Evolutionary conservation across 108 stramenopile genomes (phyloP), one percentile per base, ranked within the genome.

Genomic region (Chaetoceros tenuissimus): DNA sequence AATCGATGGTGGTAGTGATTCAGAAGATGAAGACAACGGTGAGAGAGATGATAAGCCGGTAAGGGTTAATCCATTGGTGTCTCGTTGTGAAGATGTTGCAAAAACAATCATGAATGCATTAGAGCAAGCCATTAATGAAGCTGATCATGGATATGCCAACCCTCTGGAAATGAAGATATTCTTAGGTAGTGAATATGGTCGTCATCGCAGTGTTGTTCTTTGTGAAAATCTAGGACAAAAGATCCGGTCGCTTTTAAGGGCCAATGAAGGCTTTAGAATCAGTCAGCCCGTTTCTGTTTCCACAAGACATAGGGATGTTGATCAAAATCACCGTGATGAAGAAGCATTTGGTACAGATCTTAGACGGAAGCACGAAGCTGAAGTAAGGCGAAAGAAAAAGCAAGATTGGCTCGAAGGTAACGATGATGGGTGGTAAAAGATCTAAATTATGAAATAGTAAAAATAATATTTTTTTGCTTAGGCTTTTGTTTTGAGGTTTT

Each of bases 161-260:
- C 86, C 86, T 19, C 52, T 92, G 13, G 66, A 74, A 49, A 84
- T 92, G 84, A 78, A 67, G 8, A 73, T 92, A 8, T 72, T 68
- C 18, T 60, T 92, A 23, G 90, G 82, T 2, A 78, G 75, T 40
- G 80, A 85, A 46, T 64, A 63, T 55, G 90, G 90, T 3, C 61
- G 79, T n/a, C 90, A 92, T 57, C 63, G 90, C 58, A 64, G 79
- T 7, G 90, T 91, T n/a, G 80, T 85, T 3, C 61, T 78, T 19
- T 51, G 53, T 2, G 80, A 82, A 67, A 46, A 30, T 55, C 71
- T 66, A 0, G 80, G 77, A 21, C 68, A 40, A 19, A 46, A 51
- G 34, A 22, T 82, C 8, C 62, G 80, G 28, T 65, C 65, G n/a
- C 22, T 61, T 13, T 57, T 82, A 7, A 59, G 80, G 26, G 23